These are phyloP conservation scores for Melampsora larici-populina DNA, from an alignment of 1,284 basidiomycete species.

Conservation along the genomic window DNA sequence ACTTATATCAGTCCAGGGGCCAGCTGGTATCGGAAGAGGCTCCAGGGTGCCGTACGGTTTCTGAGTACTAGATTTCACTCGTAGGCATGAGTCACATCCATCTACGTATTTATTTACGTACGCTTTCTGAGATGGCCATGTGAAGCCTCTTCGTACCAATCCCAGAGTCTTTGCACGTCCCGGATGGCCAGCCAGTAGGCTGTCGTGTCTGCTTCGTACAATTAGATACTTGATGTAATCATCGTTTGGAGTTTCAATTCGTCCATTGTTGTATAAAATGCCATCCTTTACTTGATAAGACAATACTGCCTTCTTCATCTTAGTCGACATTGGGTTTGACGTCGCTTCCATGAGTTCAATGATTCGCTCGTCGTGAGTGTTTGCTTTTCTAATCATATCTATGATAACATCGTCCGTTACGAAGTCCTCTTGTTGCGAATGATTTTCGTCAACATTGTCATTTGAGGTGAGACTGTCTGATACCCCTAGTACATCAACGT, in stretches of 20 bases:
- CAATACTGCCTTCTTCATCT: not conserved
- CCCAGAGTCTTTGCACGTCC: no score
- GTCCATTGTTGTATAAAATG: not conserved
- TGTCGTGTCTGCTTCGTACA: no score
- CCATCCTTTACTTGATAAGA: not conserved
- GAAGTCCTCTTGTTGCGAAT: not conserved
- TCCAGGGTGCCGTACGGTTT: no score
- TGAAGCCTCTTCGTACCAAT: no score
- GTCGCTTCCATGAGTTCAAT: not conserved
- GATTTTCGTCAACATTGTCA: not conserved
- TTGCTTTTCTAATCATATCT: not conserved
- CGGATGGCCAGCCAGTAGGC: no score
- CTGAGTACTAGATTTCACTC: no score
- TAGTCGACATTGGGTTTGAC: not conserved
- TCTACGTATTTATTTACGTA: no score
- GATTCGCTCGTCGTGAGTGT: not conserved
- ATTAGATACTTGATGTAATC: no score
- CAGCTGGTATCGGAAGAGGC: no score
- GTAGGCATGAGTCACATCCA: no score
- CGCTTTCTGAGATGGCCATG: no score
- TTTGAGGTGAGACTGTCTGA: not conserved
- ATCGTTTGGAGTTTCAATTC: not conserved
- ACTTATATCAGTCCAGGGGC: no score
- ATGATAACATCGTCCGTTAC: not conserved
- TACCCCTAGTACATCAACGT: not conserved